Evolutionary conservation across 225 moss, liverwort and hornwort species (phyloP).

Genomic region (Rhytidiadelphus loreus): DNA sequence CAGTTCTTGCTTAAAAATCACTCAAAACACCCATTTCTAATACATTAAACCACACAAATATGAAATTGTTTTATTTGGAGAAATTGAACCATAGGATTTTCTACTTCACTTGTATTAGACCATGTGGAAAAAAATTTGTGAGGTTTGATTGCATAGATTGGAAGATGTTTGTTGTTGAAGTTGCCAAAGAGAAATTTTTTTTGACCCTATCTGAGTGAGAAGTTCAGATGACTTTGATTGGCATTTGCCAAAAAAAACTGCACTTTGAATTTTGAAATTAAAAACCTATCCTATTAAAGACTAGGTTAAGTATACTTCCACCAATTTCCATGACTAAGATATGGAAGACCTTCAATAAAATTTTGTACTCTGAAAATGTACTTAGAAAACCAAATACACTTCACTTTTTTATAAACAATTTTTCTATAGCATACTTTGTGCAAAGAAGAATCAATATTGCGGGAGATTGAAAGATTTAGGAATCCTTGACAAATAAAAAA

Average conservation of each 20-base stretch:
- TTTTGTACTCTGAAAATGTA: background rate
- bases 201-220: accelerated
- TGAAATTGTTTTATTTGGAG: too few species aligned
- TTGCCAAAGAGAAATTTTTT: background rate
- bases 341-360: background rate
- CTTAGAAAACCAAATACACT: background rate
- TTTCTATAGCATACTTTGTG: background rate
- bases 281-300: background rate
- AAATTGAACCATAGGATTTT: background rate
- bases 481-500: background rate
- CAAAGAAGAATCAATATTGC: background rate
- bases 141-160: background rate
- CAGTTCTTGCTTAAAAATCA: background rate
- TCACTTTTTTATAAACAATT: background rate
- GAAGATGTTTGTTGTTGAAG: background rate
- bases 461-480: background rate
- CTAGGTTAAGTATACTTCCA: accelerated
- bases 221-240: accelerated
- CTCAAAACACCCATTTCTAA: background rate
- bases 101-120: background rate
- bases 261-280: background rate
- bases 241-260: accelerated
- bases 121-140: accelerated
- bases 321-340: background rate
- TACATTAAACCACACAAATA: too few species aligned